Evolutionary conservation across 257 asterid genomes (phyloP), one percentile per base, ranked within the genome.

Genomic region (Paulownia fortunei): DNA sequence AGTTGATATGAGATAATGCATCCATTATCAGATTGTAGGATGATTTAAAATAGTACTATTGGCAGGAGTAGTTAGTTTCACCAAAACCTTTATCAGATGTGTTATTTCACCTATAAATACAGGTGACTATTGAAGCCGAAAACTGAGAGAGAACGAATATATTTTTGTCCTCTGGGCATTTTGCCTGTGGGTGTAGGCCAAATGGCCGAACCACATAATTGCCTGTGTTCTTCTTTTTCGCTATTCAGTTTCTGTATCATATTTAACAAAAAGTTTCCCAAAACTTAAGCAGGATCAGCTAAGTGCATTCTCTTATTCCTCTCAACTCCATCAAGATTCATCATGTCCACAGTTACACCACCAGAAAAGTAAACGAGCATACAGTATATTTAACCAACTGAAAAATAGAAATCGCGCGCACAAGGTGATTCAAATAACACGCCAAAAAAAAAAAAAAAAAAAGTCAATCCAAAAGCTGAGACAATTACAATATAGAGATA

Each of bases 201-300:
- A 63, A 62, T 27, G 5, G 44, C 44, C 1, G 10, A 7, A 74
- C 64, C 64, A 49, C 21, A 76, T 27, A 49, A 63, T 7, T 12
- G 23, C 32, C 30, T 65, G 15, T 16, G 51, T 13, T 62, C 55
- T 19, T 49, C 15, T n/a, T n/a, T 64, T 8, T 13, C 12, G 26
- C 4, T 27, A 3, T 69, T 27, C 47, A 30, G 51, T 56, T 54
- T 21, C 32, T 49, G 16, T 21, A 19, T 51, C 27, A 21, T n/a
- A 34, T 8, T 39, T 24, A 68, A 4, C 60, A 41, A 41, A 8
- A 26, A 42, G 3, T 60, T 4, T 34, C 75, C 21, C 74, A 21
- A 51, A 34, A 51, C 2, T 37, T 66, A 7, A 13, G 56, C 74
- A 60, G 41, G 67, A 76, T 76, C 60, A 11, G 73, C 41, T 63